Conservation (phyloP, 78 protist species). For the Pelomyxa schiedti region DNA sequence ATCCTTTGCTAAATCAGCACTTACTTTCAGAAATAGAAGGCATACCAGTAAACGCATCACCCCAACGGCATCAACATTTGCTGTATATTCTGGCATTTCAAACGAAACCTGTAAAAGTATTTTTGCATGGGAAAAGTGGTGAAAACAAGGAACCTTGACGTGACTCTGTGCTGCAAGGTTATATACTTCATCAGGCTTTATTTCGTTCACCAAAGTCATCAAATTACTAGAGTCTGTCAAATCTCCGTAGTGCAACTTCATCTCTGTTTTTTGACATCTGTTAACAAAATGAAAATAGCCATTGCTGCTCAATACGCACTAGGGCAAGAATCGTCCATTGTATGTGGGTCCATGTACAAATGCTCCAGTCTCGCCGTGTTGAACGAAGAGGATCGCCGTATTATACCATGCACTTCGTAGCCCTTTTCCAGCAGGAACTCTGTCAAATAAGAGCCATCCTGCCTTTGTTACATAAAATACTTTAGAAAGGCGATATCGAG, state of each 20-base stretch:
- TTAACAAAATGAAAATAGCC: background rate
- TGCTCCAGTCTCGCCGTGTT: constrained; percentile 79
- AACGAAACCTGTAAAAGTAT: constrained; percentile 67
- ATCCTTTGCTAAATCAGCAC: no score
- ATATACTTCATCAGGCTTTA: constrained; percentile 72
- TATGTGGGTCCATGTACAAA: constrained; percentile 19
- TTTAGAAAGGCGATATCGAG: background rate
- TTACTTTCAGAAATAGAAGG: no score
- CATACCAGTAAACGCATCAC: constrained; percentile 68
- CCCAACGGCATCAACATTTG: constrained; percentile 79
- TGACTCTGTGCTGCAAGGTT: constrained; percentile 83
- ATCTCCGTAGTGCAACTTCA: constrained; percentile 80
- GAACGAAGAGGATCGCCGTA: constrained; percentile 72
- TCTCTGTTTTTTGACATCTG: background rate
- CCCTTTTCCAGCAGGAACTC: constrained; percentile 83
- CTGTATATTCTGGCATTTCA: constrained; percentile 88
- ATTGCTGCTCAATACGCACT: background rate
- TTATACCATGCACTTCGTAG: constrained; percentile 82
- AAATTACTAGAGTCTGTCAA: constrained; percentile 64
- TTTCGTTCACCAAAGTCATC: constrained; percentile 23
- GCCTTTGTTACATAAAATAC: no score
- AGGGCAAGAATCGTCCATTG: background rate
- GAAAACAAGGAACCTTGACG: constrained; percentile 22
- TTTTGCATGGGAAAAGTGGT: background rate
- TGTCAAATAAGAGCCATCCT: constrained; percentile 85